Evolutionary conservation across 805 yeast species (phyloP).

Genomic region (Barnettozyma vustinii): DNA sequence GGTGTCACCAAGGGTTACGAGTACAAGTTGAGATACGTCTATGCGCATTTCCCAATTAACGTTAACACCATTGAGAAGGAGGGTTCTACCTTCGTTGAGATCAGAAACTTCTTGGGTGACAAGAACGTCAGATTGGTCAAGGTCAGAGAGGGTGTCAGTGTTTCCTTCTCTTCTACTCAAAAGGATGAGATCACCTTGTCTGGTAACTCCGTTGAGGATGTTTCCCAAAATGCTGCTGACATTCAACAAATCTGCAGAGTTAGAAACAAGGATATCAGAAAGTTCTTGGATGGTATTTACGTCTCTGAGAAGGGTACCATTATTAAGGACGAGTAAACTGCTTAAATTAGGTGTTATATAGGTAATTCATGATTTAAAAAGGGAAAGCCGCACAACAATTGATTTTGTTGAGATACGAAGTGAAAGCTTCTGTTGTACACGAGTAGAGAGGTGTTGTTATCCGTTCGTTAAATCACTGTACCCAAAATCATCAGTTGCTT

Average conservation of each 20-base stretch:
- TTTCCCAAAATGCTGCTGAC: slow-evolving; percentile 98
- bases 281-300: slow-evolving; percentile 99
- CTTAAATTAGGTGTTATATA: slow-evolving; percentile 4
- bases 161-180: slow-evolving; percentile 73
- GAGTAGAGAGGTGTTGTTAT: background rate
- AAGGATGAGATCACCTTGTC: slow-evolving; percentile 91
- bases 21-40: slow-evolving; percentile 99
- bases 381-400: slow-evolving; percentile 10
- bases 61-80: slow-evolving; percentile 85
- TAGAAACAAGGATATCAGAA: slow-evolving; percentile 99
- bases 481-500: background rate
- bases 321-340: slow-evolving; percentile 50
- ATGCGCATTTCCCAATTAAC: slow-evolving; percentile 99
- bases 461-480: background rate
- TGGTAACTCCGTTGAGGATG: slow-evolving; percentile 97
- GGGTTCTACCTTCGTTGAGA: slow-evolving; percentile 73
- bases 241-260: slow-evolving; percentile 97
- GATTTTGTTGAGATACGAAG: slow-evolving; percentile 10
- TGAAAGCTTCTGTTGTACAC: background rate
- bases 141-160: slow-evolving; percentile 83
- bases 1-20: slow-evolving; percentile 99
- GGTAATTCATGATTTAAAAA: slow-evolving; percentile 11
- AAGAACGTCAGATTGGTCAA: slow-evolving; percentile 89
- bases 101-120: slow-evolving; percentile 99
- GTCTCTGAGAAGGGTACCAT: slow-evolving; percentile 93